Evolutionary conservation across 2,329 filamentous ascomycete genomes (phyloP).

Genomic region (Beauveria rudraprayagi): DNA sequence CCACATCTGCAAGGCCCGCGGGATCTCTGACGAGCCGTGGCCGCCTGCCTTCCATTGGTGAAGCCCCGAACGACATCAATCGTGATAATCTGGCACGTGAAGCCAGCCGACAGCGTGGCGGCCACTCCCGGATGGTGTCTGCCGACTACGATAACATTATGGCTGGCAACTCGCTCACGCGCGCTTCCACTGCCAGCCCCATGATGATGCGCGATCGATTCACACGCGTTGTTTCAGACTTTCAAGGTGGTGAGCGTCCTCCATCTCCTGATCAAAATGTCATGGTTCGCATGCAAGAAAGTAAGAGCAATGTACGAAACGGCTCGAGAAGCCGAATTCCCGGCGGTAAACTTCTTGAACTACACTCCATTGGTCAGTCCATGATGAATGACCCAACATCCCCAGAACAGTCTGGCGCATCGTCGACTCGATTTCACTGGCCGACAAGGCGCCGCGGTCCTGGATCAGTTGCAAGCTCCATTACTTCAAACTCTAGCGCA

Average conservation of each 20-base stretch:
- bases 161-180: conserved; percentile 43
- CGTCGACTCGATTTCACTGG: conserved; percentile 48
- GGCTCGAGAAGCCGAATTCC: conserved; percentile 74
- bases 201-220: conserved; percentile 50
- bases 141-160: conserved; percentile 34
- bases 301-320: conserved; percentile 52
- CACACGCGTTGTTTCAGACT: conserved; percentile 25
- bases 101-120: conserved; percentile 16
- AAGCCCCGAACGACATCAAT: conserved; percentile 33
- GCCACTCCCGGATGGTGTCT: conserved; percentile 29
- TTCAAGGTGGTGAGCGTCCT: conserved; percentile 35
- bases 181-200: conserved; percentile 60
- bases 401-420: conserved; percentile 45
- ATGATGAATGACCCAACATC: conserved; percentile 47
- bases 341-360: conserved; percentile 56
- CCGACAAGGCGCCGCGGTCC: conserved; percentile 45
- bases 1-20: conserved; percentile 53
- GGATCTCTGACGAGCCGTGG: conserved; percentile 46
- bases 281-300: conserved; percentile 53
- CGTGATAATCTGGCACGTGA: conserved; percentile 18
- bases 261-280: conserved; percentile 55
- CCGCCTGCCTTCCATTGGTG: conserved; percentile 71
- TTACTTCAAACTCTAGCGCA: conserved; percentile 47
- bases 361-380: conserved; percentile 48
- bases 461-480: conserved; percentile 48